A percentile compares a stretch with the other conserved stretches of the same genome.
These are phyloP conservation scores for Ottelia alismoides DNA, from an alignment of 106 monocot species.

Conservation along the genomic window DNA sequence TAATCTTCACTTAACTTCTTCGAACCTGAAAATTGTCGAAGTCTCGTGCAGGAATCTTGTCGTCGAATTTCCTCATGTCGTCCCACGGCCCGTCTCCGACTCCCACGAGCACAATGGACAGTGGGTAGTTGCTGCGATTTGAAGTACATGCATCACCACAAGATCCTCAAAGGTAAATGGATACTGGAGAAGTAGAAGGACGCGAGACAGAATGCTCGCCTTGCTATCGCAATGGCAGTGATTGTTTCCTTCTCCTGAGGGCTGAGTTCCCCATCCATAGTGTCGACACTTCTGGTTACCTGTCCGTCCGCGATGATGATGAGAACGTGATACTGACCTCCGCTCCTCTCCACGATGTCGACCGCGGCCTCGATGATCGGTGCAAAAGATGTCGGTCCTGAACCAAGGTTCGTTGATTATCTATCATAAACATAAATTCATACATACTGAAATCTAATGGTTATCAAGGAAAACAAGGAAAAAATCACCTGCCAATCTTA, in stretches of 20 bases:
- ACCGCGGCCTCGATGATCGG: slow-evolving; percentile 8
- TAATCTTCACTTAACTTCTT: too few relatives aligned
- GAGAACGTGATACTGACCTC: slow-evolving; percentile 9
- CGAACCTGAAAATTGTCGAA: too few relatives aligned
- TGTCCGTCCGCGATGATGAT: slow-evolving; percentile 12
- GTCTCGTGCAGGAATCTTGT: too few relatives aligned
- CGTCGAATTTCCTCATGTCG: too few relatives aligned
- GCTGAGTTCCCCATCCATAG: slow-evolving; percentile 28
- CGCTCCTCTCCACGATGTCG: slow-evolving; percentile 7
- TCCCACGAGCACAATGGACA: too few relatives aligned
- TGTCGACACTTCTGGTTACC: slow-evolving; percentile 38
- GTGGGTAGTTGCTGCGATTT: too few relatives aligned
- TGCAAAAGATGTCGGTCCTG: slow-evolving; percentile 12
- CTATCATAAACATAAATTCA: too few relatives aligned
- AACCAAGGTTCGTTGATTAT: too few relatives aligned
- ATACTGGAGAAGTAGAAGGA: neutral
- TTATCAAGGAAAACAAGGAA: neutral
- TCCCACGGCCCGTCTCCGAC: too few relatives aligned
- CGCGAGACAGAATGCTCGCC: slow-evolving; percentile 21
- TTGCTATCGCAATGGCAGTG: slow-evolving; percentile 54
- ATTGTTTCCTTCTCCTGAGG: slow-evolving; percentile 61
- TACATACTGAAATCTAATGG: neutral
- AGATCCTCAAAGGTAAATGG: too few relatives aligned
- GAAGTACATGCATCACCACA: too few relatives aligned
- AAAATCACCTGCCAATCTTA: slow-evolving; percentile 65